Evolutionary conservation across 331 rosid species (phyloP).

Genomic region (Quercus lobata): DNA sequence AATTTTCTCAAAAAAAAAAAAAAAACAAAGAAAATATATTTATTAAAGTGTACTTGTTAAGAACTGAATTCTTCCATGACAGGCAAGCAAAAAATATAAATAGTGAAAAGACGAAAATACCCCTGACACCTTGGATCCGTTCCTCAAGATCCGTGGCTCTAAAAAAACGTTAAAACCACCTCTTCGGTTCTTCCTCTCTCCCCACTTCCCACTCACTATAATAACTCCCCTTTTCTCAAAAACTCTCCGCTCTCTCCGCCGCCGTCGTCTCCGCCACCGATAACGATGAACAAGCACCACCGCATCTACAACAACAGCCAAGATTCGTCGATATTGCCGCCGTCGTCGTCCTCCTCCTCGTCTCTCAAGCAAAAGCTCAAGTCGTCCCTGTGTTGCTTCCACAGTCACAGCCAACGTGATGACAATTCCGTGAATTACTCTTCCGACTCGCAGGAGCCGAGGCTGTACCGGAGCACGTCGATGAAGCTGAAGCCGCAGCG

Average conservation of each 20-base stretch:
- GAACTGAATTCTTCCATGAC: too few relatives aligned
- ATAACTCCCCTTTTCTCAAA: too few relatives aligned
- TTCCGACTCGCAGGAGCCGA: background rate
- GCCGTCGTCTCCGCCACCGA: constrained; percentile 10
- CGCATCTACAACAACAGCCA: background rate
- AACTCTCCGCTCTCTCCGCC: constrained; percentile 2
- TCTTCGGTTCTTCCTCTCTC: too few relatives aligned
- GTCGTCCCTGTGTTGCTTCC: constrained; percentile 51
- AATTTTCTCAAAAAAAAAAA: too few relatives aligned
- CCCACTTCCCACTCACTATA: too few relatives aligned
- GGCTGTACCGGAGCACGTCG: constrained; percentile 38
- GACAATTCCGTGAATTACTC: background rate
- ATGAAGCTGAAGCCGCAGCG: constrained; percentile 13
- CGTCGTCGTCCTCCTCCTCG: constrained; percentile 23
- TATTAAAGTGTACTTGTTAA: too few relatives aligned
- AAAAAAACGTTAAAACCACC: too few relatives aligned
- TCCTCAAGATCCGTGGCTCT: background rate
- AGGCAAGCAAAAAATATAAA: too few relatives aligned
- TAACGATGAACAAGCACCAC: constrained; percentile 1
- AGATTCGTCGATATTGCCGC: background rate
- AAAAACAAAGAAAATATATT: too few relatives aligned
- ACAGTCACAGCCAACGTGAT: constrained; percentile 5
- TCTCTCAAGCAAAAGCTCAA: constrained; percentile 44
- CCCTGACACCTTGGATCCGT: background rate
- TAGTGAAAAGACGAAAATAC: background rate